These are phyloP conservation scores for Lachancea sp. DNA, from an alignment of 805 yeast genomes.

Conservation along the genomic window DNA sequence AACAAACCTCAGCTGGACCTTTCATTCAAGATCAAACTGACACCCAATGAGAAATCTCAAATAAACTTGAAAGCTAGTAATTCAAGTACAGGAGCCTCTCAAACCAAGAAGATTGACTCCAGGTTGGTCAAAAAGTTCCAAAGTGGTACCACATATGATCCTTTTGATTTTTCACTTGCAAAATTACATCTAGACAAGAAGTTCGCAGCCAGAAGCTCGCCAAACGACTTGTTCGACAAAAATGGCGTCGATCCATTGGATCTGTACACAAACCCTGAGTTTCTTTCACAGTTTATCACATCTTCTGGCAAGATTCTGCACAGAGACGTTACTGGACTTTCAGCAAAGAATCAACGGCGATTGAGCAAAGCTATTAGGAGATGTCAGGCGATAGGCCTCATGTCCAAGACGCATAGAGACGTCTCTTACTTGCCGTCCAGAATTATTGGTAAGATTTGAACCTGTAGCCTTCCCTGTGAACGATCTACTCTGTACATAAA, in stretches of 20 bases:
- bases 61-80: conserved; percentile 4
- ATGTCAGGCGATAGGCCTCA: conserved; percentile 71
- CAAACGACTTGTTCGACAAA: conserved; percentile 37
- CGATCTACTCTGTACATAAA: not conserved
- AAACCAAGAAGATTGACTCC: conserved; percentile 29
- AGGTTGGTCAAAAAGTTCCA: conserved; percentile 42
- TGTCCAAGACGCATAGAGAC: conserved; percentile 69
- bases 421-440: conserved; percentile 38
- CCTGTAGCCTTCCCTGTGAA: not conserved
- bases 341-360: conserved; percentile 58
- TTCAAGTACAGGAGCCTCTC: not conserved
- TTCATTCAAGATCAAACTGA: conserved; percentile 8
- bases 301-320: conserved; percentile 73
- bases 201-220: conserved; percentile 19
- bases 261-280: conserved; percentile 65
- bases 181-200: conserved; percentile 47
- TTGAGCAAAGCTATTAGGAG: conserved; percentile 74
- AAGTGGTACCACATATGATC: conserved; percentile 59
- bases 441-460: conserved; percentile 15
- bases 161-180: conserved; percentile 70
- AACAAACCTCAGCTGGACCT: not conserved
- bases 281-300: conserved; percentile 58
- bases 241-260: conserved; percentile 60
- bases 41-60: conserved; percentile 10
- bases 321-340: conserved; percentile 63